Evolutionary conservation across 352 stramenopile species (phyloP), one percentile per base, ranked within the genome.

Genomic region (Phytophthora quininea): DNA sequence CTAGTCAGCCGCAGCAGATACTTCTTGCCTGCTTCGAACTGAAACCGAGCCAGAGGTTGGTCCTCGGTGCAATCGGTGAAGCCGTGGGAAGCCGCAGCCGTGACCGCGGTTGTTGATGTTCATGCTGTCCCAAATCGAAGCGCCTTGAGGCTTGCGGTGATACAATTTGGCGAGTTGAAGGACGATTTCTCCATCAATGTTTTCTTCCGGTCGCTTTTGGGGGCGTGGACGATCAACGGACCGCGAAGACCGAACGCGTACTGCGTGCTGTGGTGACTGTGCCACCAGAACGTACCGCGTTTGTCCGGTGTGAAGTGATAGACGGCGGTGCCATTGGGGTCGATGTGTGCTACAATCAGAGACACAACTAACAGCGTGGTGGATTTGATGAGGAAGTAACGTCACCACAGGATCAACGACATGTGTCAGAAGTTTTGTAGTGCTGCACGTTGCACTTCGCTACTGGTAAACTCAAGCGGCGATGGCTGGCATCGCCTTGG

Each of bases 301-400:
- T 78, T 53, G 50, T 71, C 56, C 1, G 65, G 69, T n/a, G 54
- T 75, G 57, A 77, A 76, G 14, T 49, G 57, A 51, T 80, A 80
- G 10, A 71, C 57, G 10, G 67, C 59, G 0, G 63, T 67, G 37
- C 43, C 50, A 43, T 66, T 67, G 2, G 73, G 52, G 35, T 40
- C 10, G 35, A 40, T 40, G 35, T 40, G 35, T 40, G 35, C 35
- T 40, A 40, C 35, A 40, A 40, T 24, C 19, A 24, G 19, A 24
- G 19, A 24, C 19, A 24, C 19, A 24, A 24, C 19, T 24, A 24
- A 24, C 19, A 24, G 19, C 19, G 19, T 24, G 19, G 19, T 24
- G 19, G 19, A 24, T 24, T 24, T 24, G 19, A 24, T 24, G 19
- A 24, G 19, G 19, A 24, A 24, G 19, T 24, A 24, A 24, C 19